These are phyloP conservation scores for Botrytis squamosa DNA, from an alignment of 2,329 filamentous ascomycete genomes.

Conservation along the genomic window DNA sequence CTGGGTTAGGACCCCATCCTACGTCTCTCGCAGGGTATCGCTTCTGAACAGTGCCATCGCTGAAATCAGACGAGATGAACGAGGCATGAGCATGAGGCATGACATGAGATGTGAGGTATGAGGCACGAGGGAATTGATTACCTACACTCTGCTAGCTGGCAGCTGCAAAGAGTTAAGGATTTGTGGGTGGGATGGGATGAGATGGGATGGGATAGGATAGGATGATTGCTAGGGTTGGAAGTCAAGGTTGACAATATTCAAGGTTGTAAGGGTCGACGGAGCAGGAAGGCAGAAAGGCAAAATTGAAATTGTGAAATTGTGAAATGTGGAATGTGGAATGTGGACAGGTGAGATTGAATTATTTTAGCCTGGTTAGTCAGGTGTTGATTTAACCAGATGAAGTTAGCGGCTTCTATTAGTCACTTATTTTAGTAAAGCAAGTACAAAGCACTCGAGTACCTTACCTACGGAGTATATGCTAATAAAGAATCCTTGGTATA, in stretches of 20 bases:
- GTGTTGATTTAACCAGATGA: fast-evolving
- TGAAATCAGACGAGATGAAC: neutral
- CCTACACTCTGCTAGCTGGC: neutral
- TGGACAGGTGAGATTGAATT: neutral
- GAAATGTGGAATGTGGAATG: neutral
- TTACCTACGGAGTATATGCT: neutral
- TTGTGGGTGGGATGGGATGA: neutral
- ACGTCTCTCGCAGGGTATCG: neutral
- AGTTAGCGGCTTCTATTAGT: neutral
- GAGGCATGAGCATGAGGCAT: neutral
- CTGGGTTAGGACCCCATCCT: constrained; percentile 15
- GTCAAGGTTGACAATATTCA: neutral
- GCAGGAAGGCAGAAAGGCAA: neutral
- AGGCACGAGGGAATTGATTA: neutral
- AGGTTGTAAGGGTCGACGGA: neutral
- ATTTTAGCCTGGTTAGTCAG: neutral
- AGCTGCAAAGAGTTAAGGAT: neutral
- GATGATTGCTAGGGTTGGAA: neutral
- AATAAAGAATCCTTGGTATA: neutral
- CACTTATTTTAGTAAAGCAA: neutral
- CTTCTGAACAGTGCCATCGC: constrained; percentile 18
- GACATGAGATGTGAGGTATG: neutral
- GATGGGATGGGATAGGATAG: neutral
- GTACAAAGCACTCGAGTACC: no score
- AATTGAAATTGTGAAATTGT: neutral